phyloP scores from a whole-genome alignment of 2,329 filamentous ascomycete species.

The Tolypocladium album region DNA sequence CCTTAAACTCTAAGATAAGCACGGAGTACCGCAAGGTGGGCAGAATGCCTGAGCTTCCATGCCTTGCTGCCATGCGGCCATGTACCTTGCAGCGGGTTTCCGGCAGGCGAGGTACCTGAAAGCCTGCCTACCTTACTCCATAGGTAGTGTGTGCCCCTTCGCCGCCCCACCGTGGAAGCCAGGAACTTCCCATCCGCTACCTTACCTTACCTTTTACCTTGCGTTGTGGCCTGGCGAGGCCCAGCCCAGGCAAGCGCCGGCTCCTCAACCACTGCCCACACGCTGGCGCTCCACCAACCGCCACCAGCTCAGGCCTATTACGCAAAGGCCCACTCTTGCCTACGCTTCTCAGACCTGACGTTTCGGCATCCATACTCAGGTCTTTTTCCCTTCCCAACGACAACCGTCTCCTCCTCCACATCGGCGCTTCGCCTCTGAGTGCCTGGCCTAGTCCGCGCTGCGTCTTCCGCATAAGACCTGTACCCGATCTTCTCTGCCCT shows the following conservation, averaged over 20 bases:
- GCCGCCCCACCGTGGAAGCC: not conserved
- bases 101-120: not conserved
- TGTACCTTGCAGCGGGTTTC: not conserved
- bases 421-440: conserved; percentile 2
- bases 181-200: not conserved
- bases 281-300: not conserved
- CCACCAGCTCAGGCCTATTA: conserved; percentile 16
- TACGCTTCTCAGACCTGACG: conserved; percentile 22
- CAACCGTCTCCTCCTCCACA: conserved; percentile 11
- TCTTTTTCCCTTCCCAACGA: conserved; percentile 15
- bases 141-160: too few species aligned
- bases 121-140: too few species aligned
- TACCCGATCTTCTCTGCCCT: not conserved
- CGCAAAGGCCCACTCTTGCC: conserved; percentile 25
- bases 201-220: too few species aligned
- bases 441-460: not conserved
- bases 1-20: too few species aligned
- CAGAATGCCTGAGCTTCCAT: too few species aligned
- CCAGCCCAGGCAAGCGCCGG: not conserved
- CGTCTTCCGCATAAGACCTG: not conserved
- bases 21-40: too few species aligned
- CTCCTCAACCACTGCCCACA: not conserved
- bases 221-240: not conserved
- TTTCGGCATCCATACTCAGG: conserved; percentile 17
- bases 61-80: not conserved